Conservation (phyloP, 2,329 filamentous ascomycete species). For the Sclerotinia nivalis region DNA sequence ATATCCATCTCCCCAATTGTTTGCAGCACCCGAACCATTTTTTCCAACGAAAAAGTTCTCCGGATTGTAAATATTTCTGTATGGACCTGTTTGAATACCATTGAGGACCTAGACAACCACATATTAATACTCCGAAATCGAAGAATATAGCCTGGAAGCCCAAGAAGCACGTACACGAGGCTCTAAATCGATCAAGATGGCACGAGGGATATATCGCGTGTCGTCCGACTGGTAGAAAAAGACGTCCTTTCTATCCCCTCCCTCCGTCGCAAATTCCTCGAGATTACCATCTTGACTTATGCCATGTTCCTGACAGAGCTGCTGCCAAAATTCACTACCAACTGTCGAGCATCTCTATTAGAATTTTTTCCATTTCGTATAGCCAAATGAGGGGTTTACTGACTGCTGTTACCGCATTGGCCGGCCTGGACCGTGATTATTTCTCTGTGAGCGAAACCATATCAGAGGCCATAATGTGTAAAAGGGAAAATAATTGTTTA, state of each 20-base stretch:
- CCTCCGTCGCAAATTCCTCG: slow-evolving; percentile 96
- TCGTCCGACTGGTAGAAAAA: slow-evolving; percentile 99
- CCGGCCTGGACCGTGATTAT: slow-evolving; percentile 99
- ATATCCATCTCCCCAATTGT: slow-evolving; percentile 98
- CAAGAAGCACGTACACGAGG: slow-evolving; percentile 63
- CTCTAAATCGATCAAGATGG: slow-evolving; percentile 93
- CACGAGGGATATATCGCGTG: slow-evolving; percentile 94
- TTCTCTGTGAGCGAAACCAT: slow-evolving; percentile 60
- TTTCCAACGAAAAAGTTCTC: slow-evolving; percentile 99
- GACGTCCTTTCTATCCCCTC: slow-evolving; percentile 96
- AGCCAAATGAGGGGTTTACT: slow-evolving; percentile 46
- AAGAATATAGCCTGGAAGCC: neutral
- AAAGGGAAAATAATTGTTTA: slow-evolving; percentile 24
- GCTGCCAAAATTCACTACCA: slow-evolving; percentile 98
- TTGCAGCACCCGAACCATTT: slow-evolving; percentile 88
- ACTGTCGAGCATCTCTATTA: slow-evolving; percentile 53
- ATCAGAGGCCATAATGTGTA: slow-evolving; percentile 25
- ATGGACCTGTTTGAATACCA: slow-evolving; percentile 86
- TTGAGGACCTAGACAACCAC: slow-evolving; percentile 68
- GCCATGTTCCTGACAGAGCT: slow-evolving; percentile 95
- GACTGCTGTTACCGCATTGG: slow-evolving; percentile 99
- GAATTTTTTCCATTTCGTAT: slow-evolving; percentile 17
- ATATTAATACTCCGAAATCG: slow-evolving; percentile 18
- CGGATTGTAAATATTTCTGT: slow-evolving; percentile 99
- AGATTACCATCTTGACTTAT: slow-evolving; percentile 97